These are phyloP conservation scores for Suillus alpinus DNA, from an alignment of 768 basidiomycete genomes.

Conservation along the genomic window DNA sequence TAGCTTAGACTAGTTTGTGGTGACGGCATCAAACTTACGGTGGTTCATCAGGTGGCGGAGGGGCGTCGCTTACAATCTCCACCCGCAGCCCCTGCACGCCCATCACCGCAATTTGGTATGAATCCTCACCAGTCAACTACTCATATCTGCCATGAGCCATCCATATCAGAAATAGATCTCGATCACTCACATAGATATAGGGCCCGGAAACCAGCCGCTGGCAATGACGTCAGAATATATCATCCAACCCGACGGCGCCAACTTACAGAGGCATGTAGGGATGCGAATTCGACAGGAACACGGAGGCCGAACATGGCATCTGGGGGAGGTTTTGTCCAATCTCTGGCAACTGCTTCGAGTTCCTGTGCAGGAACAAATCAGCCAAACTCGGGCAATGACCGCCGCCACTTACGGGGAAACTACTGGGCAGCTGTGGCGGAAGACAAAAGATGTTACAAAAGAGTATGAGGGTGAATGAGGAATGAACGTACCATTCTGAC, in stretches of 20 bases:
- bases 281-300: conserved; percentile 85
- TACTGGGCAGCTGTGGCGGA: conserved; percentile 58
- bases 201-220: conserved; percentile 79
- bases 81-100: conserved; percentile 80
- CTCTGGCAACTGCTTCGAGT: conserved; percentile 73
- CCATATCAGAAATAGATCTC: conserved; percentile 9
- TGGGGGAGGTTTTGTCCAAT: conserved; percentile 86
- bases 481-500: conserved; percentile 54
- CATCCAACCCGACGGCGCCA: conserved; percentile 9
- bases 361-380: conserved; percentile 47
- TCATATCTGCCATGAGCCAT: conserved; percentile 20
- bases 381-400: not conserved
- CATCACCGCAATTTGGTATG: conserved; percentile 85
- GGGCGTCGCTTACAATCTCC: conserved; percentile 82
- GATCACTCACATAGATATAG: conserved; percentile 71
- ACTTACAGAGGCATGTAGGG: conserved; percentile 78
- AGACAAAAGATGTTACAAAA: conserved; percentile 15
- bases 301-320: conserved; percentile 74
- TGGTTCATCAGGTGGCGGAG: conserved; percentile 81
- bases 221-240: conserved; percentile 21
- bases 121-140: conserved; percentile 81
- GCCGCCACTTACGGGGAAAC: conserved; percentile 50
- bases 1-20: conserved; percentile 8
- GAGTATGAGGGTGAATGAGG: conserved; percentile 12
- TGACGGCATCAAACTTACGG: conserved; percentile 51